Evolutionary conservation across 176 grass and related monocot genomes (phyloP).

Genomic region (Cymbopogon citratus): DNA sequence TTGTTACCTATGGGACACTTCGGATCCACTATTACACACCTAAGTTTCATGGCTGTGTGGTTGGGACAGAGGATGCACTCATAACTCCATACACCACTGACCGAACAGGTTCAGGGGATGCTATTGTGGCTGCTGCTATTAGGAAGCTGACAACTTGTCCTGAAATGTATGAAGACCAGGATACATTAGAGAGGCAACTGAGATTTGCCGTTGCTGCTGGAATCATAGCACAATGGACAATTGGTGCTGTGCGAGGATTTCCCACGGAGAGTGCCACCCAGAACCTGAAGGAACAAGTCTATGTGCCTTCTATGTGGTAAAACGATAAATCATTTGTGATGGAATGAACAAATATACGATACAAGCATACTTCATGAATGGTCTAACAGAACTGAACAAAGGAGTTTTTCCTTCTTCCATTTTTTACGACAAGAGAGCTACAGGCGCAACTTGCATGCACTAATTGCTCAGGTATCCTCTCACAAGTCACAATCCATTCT

Average conservation of each 20-base stretch:
- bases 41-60: conserved; percentile 67
- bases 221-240: conserved; percentile 94
- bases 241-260: conserved; percentile 74
- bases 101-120: conserved; percentile 87
- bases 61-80: conserved; percentile 67
- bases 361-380: conserved; percentile 14
- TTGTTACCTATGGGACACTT: conserved; percentile 72
- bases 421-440: conserved; percentile 4
- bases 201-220: conserved; percentile 80
- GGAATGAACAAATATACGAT: background rate
- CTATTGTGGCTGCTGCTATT: conserved; percentile 75
- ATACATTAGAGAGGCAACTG: conserved; percentile 68
- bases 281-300: conserved; percentile 87
- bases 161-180: conserved; percentile 78
- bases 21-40: conserved; percentile 84
- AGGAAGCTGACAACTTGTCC: conserved; percentile 59
- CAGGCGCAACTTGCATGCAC: background rate
- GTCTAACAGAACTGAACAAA: conserved; percentile 16
- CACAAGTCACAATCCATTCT: background rate
- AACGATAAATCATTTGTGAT: conserved; percentile 18
- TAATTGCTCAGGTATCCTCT: conserved; percentile 22
- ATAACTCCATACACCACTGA: conserved; percentile 78
- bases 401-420: background rate
- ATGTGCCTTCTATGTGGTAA: conserved; percentile 87
- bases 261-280: conserved; percentile 82